Conservation (phyloP, 805 yeast species). For the Cyberlindnera sargentensis region DNA sequence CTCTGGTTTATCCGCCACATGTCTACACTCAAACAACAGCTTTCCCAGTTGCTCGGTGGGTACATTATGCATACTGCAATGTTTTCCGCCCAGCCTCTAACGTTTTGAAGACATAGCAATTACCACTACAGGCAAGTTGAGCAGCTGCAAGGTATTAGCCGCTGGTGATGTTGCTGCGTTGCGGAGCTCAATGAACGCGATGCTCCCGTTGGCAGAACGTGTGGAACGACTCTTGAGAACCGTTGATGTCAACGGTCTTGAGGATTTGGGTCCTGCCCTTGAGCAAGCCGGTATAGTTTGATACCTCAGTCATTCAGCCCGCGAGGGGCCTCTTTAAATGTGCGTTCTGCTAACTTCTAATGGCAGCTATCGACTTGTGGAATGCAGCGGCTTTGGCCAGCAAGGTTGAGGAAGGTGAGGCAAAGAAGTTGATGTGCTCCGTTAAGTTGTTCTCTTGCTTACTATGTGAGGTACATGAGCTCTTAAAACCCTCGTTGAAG, state of each 20-base stretch:
- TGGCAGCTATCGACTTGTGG: conserved; percentile 29
- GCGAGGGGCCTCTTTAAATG: neutral
- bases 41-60: conserved; percentile 17
- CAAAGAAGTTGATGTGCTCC: conserved; percentile 12
- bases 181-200: conserved; percentile 14
- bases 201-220: conserved; percentile 28
- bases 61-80: too few species aligned
- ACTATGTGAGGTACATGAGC: conserved; percentile 27
- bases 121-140: conserved; percentile 8
- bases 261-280: conserved; percentile 16
- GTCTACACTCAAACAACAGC: conserved; percentile 14
- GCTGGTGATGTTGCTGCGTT: conserved; percentile 14
- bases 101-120: conserved; percentile 11
- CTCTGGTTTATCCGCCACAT: neutral
- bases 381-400: conserved; percentile 26
- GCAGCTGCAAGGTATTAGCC: conserved; percentile 2
- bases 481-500: conserved; percentile 17
- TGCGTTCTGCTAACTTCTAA: neutral
- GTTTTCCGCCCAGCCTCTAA: too few species aligned
- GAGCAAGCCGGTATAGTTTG: conserved; percentile 18
- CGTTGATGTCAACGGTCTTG: conserved; percentile 14
- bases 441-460: conserved; percentile 25
- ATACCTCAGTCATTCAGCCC: neutral
- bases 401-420: conserved; percentile 13
- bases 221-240: conserved; percentile 24